These are phyloP conservation scores for Floccularia luteovirens DNA, from an alignment of 768 basidiomycete species.

Conservation along the genomic window DNA sequence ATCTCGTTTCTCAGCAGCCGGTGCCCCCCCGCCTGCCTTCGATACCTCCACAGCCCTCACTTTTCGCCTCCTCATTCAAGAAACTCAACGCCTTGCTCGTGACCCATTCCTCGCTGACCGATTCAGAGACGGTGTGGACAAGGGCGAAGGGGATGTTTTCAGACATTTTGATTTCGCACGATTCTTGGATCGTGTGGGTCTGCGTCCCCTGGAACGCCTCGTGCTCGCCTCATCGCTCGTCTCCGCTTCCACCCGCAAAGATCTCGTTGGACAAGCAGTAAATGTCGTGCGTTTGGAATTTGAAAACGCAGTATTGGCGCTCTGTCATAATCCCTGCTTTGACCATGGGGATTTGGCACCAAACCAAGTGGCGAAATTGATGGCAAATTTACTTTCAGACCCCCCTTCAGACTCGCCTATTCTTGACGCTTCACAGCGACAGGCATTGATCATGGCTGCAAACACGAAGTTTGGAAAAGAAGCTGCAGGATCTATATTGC, in stretches of 20 bases:
- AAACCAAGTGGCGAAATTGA: constrained; percentile 68
- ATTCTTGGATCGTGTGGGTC: constrained; percentile 76
- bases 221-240: constrained; percentile 72
- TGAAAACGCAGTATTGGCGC: constrained; percentile 66
- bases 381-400: constrained; percentile 75
- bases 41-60: constrained; percentile 75
- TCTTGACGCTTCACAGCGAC: constrained; percentile 65
- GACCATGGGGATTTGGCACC: constrained; percentile 76
- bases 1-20: constrained; percentile 52
- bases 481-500: constrained; percentile 64
- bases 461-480: constrained; percentile 80
- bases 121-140: constrained; percentile 86
- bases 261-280: constrained; percentile 57
- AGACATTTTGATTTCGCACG: constrained; percentile 77
- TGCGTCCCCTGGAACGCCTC: constrained; percentile 73
- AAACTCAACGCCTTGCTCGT: constrained; percentile 81
- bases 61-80: constrained; percentile 81
- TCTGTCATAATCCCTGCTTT: constrained; percentile 76
- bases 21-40: constrained; percentile 54
- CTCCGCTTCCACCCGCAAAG: constrained; percentile 46
- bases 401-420: constrained; percentile 60
- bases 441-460: constrained; percentile 65
- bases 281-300: constrained; percentile 71
- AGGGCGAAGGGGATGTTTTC: constrained; percentile 79
- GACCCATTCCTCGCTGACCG: constrained; percentile 88